A percentile compares a stretch with the other conserved stretches of the same genome.
These are phyloP conservation scores for Dactylellina parvicollis DNA, from an alignment of 2,329 filamentous ascomycete genomes.

Conservation along the genomic window DNA sequence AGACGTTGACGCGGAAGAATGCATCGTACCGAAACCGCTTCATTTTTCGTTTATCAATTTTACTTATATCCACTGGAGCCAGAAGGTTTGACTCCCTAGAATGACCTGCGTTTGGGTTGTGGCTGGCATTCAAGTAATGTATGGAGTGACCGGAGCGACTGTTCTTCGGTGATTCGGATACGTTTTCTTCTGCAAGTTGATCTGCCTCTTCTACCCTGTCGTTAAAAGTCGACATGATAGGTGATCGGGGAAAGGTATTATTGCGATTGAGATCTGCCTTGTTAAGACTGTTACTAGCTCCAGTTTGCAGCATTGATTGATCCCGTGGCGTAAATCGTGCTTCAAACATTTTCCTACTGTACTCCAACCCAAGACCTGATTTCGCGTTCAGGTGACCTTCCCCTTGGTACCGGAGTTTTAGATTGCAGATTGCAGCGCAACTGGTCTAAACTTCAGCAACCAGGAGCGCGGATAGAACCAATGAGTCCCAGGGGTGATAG, in stretches of 20 bases:
- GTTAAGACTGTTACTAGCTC: background rate
- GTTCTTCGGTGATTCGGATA: constrained; percentile 14
- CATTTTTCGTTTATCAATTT: constrained; percentile 63
- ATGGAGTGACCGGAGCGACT: constrained; percentile 64
- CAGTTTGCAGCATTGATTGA: constrained; percentile 2
- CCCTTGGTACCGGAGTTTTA: too few relatives aligned
- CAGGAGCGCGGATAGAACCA: too few relatives aligned
- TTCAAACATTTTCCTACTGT: constrained; percentile 30
- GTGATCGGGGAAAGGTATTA: constrained; percentile 28
- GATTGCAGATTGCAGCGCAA: too few relatives aligned
- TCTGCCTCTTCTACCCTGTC: constrained; percentile 60
- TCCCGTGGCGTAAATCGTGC: constrained; percentile 33
- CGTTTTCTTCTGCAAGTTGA: constrained; percentile 45
- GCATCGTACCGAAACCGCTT: constrained; percentile 77
- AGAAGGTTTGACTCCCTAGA: constrained; percentile 55
- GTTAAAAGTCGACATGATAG: constrained; percentile 55
- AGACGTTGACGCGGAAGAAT: constrained; percentile 13
- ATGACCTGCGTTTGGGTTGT: constrained; percentile 67
- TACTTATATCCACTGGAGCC: constrained; percentile 33
- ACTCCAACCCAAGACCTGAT: too few relatives aligned
- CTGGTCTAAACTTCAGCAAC: too few relatives aligned
- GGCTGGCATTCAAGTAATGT: constrained; percentile 69
- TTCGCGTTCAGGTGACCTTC: too few relatives aligned
- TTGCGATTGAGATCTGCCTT: constrained; percentile 1
- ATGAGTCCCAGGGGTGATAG: background rate